These are phyloP conservation scores for Pugionium dolabratum DNA, from an alignment of 345 rosid genomes.

Conservation along the genomic window DNA sequence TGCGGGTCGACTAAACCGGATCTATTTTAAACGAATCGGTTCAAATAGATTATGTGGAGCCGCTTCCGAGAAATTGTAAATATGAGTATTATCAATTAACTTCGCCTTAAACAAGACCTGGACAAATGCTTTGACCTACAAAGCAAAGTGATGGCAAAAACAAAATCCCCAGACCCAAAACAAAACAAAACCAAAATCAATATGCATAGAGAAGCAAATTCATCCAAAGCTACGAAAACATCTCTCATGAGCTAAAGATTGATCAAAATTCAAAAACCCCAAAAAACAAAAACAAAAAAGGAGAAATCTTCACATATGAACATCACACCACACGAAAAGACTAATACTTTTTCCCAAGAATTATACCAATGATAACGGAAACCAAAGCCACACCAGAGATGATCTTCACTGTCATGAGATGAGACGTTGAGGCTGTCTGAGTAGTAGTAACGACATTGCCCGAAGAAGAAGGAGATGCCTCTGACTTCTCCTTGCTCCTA, in stretches of 20 bases:
- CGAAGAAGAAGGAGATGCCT: slow-evolving; percentile 50
- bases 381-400: slow-evolving; percentile 66
- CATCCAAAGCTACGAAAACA: slow-evolving; percentile 13
- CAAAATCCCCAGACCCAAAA: slow-evolving; percentile 15
- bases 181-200: slow-evolving; percentile 8
- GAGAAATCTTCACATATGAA: slow-evolving; percentile 31
- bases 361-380: slow-evolving; percentile 69
- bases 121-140: slow-evolving; percentile 38
- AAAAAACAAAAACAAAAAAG: background rate
- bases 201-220: slow-evolving; percentile 34
- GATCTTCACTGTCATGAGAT: slow-evolving; percentile 51
- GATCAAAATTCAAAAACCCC: slow-evolving; percentile 34
- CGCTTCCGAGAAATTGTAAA: background rate
- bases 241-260: slow-evolving; percentile 30
- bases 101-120: slow-evolving; percentile 22
- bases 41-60: background rate
- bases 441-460: slow-evolving; percentile 30
- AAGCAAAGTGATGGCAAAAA: slow-evolving; percentile 15
- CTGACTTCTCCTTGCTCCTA: slow-evolving; percentile 74
- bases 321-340: slow-evolving; percentile 31
- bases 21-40: background rate
- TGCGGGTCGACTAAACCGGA: slow-evolving; percentile 10
- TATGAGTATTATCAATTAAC: slow-evolving; percentile 16
- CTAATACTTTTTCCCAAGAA: slow-evolving; percentile 83
- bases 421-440: slow-evolving; percentile 43